A percentile compares a stretch with the other conserved stretches of the same genome.
Evolutionary conservation across 495 filamentous ascomycete genomes (phyloP).

Genomic region (Aspergillus funiculosus): DNA sequence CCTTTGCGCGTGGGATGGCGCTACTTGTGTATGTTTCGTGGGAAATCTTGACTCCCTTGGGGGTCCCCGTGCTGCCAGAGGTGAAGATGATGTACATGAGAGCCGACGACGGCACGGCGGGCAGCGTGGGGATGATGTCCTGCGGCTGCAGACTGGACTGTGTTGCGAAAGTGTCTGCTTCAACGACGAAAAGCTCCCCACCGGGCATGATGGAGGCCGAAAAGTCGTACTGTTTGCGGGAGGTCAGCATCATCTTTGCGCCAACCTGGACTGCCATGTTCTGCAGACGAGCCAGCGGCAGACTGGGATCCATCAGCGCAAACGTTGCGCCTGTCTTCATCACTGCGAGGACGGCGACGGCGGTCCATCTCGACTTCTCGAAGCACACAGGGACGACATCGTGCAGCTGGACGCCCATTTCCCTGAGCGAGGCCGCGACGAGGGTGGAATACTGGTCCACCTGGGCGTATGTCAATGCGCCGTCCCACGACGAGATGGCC

Average conservation of each 20-base stretch:
- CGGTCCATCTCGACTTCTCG: slow-evolving; percentile 46
- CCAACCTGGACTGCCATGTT: slow-evolving; percentile 33
- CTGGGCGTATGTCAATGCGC: slow-evolving; percentile 40
- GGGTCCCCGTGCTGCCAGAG: slow-evolving; percentile 50
- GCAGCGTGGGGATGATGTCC: slow-evolving; percentile 12
- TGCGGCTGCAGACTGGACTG: neutral
- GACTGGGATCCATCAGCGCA: slow-evolving; percentile 34
- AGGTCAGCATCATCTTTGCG: slow-evolving; percentile 32
- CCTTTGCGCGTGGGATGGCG: slow-evolving; percentile 31
- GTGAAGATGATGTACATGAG: slow-evolving; percentile 47
- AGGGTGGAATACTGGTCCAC: slow-evolving; percentile 34
- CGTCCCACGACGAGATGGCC: slow-evolving; percentile 46
- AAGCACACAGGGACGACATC: slow-evolving; percentile 40
- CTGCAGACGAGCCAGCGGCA: slow-evolving; percentile 35
- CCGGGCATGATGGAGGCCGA: slow-evolving; percentile 24
- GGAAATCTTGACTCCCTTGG: slow-evolving; percentile 49
- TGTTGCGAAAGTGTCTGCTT: slow-evolving; percentile 17
- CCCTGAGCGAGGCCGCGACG: slow-evolving; percentile 24
- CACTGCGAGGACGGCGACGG: slow-evolving; percentile 38
- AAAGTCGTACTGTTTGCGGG: slow-evolving; percentile 24
- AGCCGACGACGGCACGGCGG: slow-evolving; percentile 25
- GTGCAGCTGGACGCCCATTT: slow-evolving; percentile 27
- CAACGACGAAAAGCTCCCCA: slow-evolving; percentile 27
- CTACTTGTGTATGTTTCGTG: slow-evolving; percentile 44
- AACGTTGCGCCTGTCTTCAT: slow-evolving; percentile 41